Evolutionary conservation across 768 basidiomycete genomes (phyloP).

Genomic region (Collybia nuda): DNA sequence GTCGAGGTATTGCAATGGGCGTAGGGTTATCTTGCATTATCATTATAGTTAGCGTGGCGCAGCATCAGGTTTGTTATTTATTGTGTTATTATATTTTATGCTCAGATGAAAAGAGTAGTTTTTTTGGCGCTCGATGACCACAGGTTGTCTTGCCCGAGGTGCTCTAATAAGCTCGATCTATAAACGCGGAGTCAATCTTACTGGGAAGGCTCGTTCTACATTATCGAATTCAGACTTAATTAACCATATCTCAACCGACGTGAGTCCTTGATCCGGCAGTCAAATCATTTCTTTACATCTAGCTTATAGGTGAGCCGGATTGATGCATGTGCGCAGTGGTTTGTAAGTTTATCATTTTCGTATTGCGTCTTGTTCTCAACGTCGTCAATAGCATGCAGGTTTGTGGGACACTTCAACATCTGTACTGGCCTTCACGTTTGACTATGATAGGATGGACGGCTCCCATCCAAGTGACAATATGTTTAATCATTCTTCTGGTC

Average conservation of each 20-base stretch:
- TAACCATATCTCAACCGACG: slow-evolving; percentile 67
- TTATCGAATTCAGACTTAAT: slow-evolving; percentile 62
- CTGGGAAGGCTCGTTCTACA: slow-evolving; percentile 61
- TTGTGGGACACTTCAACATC: slow-evolving; percentile 2
- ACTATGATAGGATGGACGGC: slow-evolving; percentile 54
- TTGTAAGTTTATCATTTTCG: slow-evolving; percentile 43
- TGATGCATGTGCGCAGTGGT: slow-evolving; percentile 69
- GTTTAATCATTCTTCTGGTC: slow-evolving; percentile 57
- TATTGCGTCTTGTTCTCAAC: not conserved
- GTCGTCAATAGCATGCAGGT: slow-evolving; percentile 38
- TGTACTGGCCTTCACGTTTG: not conserved
- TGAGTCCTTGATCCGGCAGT: slow-evolving; percentile 26
- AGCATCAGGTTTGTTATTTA: slow-evolving; percentile 52
- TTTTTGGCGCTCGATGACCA: slow-evolving; percentile 70
- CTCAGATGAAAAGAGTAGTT: slow-evolving; percentile 36
- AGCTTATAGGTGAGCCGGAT: slow-evolving; percentile 50
- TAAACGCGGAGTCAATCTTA: slow-evolving; percentile 63
- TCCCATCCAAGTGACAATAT: slow-evolving; percentile 62
- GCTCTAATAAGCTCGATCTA: slow-evolving; percentile 72
- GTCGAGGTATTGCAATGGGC: slow-evolving; percentile 59
- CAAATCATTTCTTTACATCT: not conserved
- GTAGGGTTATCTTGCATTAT: slow-evolving; percentile 51
- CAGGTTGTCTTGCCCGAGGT: slow-evolving; percentile 63
- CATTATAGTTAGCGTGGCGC: slow-evolving; percentile 51
- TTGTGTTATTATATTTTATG: not conserved